Conservation (phyloP, 2,329 filamentous ascomycete genomes). For the Trichoderma endophyticum region DNA sequence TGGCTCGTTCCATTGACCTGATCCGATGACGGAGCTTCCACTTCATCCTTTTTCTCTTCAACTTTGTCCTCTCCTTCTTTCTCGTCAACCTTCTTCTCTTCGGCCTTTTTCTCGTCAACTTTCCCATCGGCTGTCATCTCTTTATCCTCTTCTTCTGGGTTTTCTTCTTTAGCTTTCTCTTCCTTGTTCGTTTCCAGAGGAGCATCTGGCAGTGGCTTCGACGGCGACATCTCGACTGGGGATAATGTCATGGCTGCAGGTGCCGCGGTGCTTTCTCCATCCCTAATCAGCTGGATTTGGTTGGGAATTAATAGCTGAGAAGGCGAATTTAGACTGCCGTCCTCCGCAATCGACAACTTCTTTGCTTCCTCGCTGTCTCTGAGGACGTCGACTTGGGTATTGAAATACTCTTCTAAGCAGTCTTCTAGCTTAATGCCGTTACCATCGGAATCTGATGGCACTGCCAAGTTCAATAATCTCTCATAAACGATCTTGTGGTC, state of each 20-base stretch:
- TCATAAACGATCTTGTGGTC: slow-evolving; percentile 97
- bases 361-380: slow-evolving; percentile 63
- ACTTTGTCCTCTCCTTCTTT: too few relatives aligned
- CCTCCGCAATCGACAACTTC: slow-evolving; percentile 31
- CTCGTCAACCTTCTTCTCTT: background rate
- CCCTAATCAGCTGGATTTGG: slow-evolving; percentile 35
- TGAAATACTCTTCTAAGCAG: slow-evolving; percentile 92
- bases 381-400: slow-evolving; percentile 85
- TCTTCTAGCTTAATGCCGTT: slow-evolving; percentile 78
- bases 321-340: slow-evolving; percentile 25
- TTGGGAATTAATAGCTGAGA: slow-evolving; percentile 30
- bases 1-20: slow-evolving; percentile 8
- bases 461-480: slow-evolving; percentile 81
- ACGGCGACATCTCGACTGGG: slow-evolving; percentile 30
- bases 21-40: background rate
- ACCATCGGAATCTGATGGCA: slow-evolving; percentile 71
- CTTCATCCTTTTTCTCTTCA: background rate
- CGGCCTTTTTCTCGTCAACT: background rate
- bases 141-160: background rate
- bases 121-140: background rate
- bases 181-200: background rate
- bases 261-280: slow-evolving; percentile 31
- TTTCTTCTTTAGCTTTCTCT: background rate
- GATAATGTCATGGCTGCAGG: slow-evolving; percentile 35
- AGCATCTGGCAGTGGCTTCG: slow-evolving; percentile 11